Evolutionary conservation across 768 basidiomycete species (phyloP).

Genomic region (Calvatia gigantea): DNA sequence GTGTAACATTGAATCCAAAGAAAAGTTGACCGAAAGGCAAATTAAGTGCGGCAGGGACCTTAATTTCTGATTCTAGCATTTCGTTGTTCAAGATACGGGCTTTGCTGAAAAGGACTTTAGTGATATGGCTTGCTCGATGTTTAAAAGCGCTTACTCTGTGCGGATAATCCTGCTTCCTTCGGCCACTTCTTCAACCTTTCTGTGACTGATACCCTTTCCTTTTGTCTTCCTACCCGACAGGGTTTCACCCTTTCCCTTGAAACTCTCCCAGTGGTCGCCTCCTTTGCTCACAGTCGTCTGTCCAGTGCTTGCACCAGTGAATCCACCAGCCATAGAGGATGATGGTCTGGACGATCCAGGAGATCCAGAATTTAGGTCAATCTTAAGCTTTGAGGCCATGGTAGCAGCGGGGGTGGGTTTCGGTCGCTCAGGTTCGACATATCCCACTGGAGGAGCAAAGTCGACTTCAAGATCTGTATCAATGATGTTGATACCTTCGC

Average conservation of each 20-base stretch:
- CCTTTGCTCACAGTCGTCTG: slow-evolving; percentile 60
- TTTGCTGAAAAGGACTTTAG: slow-evolving; percentile 48
- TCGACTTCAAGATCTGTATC: slow-evolving; percentile 99
- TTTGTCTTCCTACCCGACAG: slow-evolving; percentile 89
- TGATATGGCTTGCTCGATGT: neutral
- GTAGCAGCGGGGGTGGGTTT: slow-evolving; percentile 79
- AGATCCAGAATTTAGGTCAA: slow-evolving; percentile 83
- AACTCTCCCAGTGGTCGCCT: slow-evolving; percentile 89
- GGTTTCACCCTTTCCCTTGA: slow-evolving; percentile 94
- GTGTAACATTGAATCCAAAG: slow-evolving; percentile 86
- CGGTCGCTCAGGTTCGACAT: slow-evolving; percentile 89
- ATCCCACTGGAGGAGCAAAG: slow-evolving; percentile 90
- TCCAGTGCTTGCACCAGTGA: slow-evolving; percentile 49
- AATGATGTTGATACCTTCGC: slow-evolving; percentile 82
- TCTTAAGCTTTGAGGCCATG: slow-evolving; percentile 96
- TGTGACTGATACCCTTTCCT: slow-evolving; percentile 87
- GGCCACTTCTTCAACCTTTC: slow-evolving; percentile 76
- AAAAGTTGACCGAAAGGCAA: slow-evolving; percentile 94
- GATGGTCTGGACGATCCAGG: slow-evolving; percentile 83
- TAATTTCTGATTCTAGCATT: slow-evolving; percentile 64
- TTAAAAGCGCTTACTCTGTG: slow-evolving; percentile 66
- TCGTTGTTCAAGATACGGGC: slow-evolving; percentile 82
- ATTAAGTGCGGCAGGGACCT: slow-evolving; percentile 86
- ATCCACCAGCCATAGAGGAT: slow-evolving; percentile 68
- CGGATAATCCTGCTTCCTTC: slow-evolving; percentile 85